Conservation (phyloP, 2,329 filamentous ascomycete species). For the Beauveria brongniartii region DNA sequence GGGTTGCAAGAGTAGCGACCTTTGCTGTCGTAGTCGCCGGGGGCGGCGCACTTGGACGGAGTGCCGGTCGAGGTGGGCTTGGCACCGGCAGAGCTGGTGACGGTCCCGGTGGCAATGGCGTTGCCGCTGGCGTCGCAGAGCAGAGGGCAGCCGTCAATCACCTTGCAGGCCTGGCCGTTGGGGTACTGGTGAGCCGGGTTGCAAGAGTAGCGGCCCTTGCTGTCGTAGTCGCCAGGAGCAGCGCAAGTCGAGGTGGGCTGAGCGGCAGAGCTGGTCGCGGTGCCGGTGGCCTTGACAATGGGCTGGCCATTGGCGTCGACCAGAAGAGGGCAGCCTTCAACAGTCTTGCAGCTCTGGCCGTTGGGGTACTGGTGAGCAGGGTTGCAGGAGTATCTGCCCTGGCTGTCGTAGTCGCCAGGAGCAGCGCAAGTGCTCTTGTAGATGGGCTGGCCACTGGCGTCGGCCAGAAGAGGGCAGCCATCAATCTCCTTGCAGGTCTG, state of each 20-base stretch:
- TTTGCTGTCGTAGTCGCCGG: background rate
- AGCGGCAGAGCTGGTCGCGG: too few species aligned
- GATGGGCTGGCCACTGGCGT: background rate
- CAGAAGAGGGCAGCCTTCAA: too few species aligned
- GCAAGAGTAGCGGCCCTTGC: background rate
- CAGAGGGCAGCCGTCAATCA: background rate
- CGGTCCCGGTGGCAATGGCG: background rate
- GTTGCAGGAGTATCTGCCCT: too few species aligned
- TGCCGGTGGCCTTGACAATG: background rate
- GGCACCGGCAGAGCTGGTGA: too few species aligned
- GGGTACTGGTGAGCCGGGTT: slow-evolving; percentile 9
- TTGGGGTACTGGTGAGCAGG: too few species aligned
- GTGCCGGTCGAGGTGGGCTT: too few species aligned
- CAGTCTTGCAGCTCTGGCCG: too few species aligned
- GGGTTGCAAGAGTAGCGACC: slow-evolving; percentile 5
- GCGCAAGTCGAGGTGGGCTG: too few species aligned
- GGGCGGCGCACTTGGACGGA: too few species aligned
- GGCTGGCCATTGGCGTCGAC: too few species aligned
- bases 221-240: background rate
- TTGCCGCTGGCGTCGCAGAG: background rate
- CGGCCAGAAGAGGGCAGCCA: slow-evolving; percentile 13
- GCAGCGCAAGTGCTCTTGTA: too few species aligned
- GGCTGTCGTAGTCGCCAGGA: too few species aligned
- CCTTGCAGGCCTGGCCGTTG: background rate
- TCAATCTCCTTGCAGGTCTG: slow-evolving; percentile 13